Conservation (phyloP, 2,329 filamentous ascomycete species). For the Sclerotinia minor region DNA sequence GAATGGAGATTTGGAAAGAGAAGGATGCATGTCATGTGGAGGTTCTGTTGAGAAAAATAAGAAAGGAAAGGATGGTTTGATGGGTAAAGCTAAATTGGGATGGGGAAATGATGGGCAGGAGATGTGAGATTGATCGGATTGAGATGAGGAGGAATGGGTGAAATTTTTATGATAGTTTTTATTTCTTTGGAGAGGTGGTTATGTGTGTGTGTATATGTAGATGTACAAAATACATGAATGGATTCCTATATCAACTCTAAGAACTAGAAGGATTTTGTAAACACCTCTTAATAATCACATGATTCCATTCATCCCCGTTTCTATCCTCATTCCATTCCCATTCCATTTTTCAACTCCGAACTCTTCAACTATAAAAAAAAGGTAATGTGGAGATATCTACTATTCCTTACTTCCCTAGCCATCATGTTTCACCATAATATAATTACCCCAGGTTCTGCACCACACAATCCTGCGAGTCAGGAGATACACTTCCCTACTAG, state of each 20-base stretch:
- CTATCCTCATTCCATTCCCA: not conserved
- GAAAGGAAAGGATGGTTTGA: not conserved
- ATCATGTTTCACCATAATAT: not conserved
- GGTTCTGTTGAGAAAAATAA: not conserved
- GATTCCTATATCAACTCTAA: not conserved
- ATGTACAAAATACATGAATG: not conserved
- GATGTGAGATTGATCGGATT: not conserved
- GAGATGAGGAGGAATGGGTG: not conserved
- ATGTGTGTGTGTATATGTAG: not conserved
- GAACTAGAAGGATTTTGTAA: not conserved
- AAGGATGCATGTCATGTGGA: too few species aligned
- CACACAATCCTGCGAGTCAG: not conserved
- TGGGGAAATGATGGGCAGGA: not conserved
- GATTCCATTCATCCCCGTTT: not conserved
- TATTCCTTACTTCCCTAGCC: not conserved
- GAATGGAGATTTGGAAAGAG: not conserved
- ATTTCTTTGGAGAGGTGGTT: too few species aligned
- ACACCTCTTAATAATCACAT: not conserved
- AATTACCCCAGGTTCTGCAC: conserved; percentile 9
- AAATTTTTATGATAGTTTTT: too few species aligned
- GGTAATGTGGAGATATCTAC: too few species aligned
- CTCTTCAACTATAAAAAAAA: not conserved
- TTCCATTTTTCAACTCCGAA: not conserved
- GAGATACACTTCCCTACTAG: conserved; percentile 10
- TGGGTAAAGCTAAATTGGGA: not conserved